Evolutionary conservation across 2,329 filamentous ascomycete species (phyloP).

Genomic region (Trichoderma sp.): DNA sequence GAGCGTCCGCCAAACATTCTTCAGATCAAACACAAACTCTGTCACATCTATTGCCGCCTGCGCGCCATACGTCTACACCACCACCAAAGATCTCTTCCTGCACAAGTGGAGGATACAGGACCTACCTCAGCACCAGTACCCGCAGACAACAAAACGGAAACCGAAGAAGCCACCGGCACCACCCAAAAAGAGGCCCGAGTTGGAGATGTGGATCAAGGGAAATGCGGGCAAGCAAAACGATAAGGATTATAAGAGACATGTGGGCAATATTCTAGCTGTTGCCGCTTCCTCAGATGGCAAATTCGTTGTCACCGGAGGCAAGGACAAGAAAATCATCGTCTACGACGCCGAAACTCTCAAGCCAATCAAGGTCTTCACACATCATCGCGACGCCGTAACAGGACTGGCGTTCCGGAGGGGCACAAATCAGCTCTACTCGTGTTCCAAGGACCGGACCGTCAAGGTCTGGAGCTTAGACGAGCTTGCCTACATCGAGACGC

Average conservation of each 20-base stretch:
- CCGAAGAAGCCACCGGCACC: constrained; percentile 57
- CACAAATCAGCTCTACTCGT: constrained; percentile 89
- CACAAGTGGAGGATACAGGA: constrained; percentile 87
- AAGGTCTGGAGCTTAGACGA: constrained; percentile 95
- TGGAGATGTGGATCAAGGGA: constrained; percentile 62
- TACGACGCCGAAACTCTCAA: constrained; percentile 80
- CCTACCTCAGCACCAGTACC: constrained; percentile 58
- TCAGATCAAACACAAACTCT: constrained; percentile 73
- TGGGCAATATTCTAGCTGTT: constrained; percentile 74
- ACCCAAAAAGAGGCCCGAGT: constrained; percentile 60
- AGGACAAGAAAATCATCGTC: constrained; percentile 79
- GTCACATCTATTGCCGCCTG: constrained; percentile 79
- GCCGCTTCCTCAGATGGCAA: constrained; percentile 87
- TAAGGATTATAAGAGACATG: constrained; percentile 71
- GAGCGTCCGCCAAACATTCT: constrained; percentile 65
- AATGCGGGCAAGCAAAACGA: constrained; percentile 60
- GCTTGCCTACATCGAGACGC: constrained; percentile 88
- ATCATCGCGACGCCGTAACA: constrained; percentile 86
- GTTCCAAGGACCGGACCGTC: constrained; percentile 86
- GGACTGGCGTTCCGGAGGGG: constrained; percentile 81
- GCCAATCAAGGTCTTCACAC: constrained; percentile 79
- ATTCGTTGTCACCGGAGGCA: constrained; percentile 85
- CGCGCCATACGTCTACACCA: constrained; percentile 80
- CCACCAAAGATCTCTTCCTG: constrained; percentile 78
- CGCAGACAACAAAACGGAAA: constrained; percentile 57